Conservation (phyloP, 371 early-diverging fungal genomes). For the Apophysomyces variabilis region DNA sequence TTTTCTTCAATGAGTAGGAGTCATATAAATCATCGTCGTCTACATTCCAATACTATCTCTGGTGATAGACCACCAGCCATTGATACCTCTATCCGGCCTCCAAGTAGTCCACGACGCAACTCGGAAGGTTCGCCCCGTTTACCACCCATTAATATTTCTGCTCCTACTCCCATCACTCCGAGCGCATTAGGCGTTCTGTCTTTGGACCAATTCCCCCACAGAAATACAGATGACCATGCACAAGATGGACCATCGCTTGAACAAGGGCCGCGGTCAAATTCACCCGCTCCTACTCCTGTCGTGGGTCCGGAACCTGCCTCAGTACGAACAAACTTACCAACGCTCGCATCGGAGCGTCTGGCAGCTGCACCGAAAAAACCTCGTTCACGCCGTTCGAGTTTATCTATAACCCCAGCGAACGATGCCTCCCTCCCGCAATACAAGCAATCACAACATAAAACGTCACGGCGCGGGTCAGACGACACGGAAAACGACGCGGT, state of each 20-base stretch:
- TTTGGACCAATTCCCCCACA: conserved; percentile 18
- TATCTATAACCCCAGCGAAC: conserved; percentile 15
- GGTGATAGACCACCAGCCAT: conserved; percentile 21
- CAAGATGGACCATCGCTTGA: conserved; percentile 1
- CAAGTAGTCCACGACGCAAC: conserved; percentile 22
- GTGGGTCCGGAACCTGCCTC: conserved; percentile 11
- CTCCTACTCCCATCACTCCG: conserved; percentile 23
- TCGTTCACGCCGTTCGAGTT: conserved; percentile 29
- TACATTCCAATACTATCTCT: conserved; percentile 29
- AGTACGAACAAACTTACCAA: background rate
- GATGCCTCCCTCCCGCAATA: conserved; percentile 13
- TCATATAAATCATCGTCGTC: conserved; percentile 7
- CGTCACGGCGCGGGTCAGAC: conserved; percentile 13
- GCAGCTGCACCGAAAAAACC: conserved; percentile 14
- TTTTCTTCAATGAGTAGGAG: conserved; percentile 5
- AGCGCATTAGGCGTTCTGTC: conserved; percentile 9
- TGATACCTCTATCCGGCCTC: conserved; percentile 17
- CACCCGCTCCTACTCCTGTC: conserved; percentile 19
- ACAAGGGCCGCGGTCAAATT: conserved; percentile 14
- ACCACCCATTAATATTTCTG: conserved; percentile 32
- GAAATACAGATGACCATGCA: conserved; percentile 7
- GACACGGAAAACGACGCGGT: conserved; percentile 12
- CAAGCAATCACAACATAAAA: conserved; percentile 3
- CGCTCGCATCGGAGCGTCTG: conserved; percentile 3
- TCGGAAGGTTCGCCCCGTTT: conserved; percentile 29